These are phyloP conservation scores for Trichocladium uniseriatum DNA, from an alignment of 495 filamentous ascomycete species.

Conservation along the genomic window DNA sequence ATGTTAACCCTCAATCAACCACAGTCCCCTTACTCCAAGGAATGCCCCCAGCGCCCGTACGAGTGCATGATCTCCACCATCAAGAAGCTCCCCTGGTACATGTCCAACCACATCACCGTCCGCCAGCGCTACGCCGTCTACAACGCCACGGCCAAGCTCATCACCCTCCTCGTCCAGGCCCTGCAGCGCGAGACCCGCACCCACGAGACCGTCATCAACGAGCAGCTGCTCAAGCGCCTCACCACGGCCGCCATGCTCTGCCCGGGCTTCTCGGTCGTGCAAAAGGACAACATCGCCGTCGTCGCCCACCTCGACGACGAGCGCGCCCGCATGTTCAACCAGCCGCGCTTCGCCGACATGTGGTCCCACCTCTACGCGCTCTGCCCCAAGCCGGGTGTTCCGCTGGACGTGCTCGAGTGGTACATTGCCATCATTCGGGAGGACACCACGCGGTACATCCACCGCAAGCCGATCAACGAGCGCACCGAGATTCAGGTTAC, in stretches of 20 bases:
- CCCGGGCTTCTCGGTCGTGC: conserved; percentile 53
- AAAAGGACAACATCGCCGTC: conserved; percentile 45
- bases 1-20: neutral
- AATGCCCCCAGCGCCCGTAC: conserved; percentile 62
- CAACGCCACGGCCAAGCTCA: conserved; percentile 39
- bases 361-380: conserved; percentile 38
- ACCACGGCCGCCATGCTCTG: conserved; percentile 49
- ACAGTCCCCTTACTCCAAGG: conserved; percentile 54
- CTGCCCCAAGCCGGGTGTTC: conserved; percentile 30
- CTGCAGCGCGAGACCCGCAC: conserved; percentile 25
- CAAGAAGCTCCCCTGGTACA: conserved; percentile 68
- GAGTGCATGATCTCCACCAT: conserved; percentile 69
- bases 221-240: conserved; percentile 48
- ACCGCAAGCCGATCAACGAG: conserved; percentile 15
- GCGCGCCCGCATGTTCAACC: conserved; percentile 21
- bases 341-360: conserved; percentile 28
- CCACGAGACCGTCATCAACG: conserved; percentile 38
- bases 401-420: conserved; percentile 41
- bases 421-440: conserved; percentile 45
- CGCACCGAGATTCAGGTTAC: conserved; percentile 25
- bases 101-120: conserved; percentile 52
- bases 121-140: conserved; percentile 52
- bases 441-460: conserved; percentile 27
- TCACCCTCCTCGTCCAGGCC: conserved; percentile 20
- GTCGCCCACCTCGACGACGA: conserved; percentile 14